Percentiles rank a stretch among this genome's conserved stretches.
phyloP scores from a whole-genome alignment of 768 basidiomycete species.

The Rhodosporidiobolus odoratus region DNA sequence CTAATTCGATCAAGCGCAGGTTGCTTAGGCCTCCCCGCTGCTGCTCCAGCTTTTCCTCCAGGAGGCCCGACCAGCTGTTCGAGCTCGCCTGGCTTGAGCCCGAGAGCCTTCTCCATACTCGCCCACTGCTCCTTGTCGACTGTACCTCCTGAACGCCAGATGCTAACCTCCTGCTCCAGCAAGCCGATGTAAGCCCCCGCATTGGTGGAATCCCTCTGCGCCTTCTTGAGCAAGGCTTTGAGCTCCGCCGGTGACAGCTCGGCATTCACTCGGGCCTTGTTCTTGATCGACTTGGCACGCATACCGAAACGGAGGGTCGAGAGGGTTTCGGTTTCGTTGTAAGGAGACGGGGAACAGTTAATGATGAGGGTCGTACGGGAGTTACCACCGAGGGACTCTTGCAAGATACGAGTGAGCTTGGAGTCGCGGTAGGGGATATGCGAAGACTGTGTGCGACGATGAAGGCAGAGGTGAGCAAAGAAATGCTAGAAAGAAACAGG shows the following conservation, averaged over 20 bases:
- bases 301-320: constrained; percentile 98
- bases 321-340: constrained; percentile 93
- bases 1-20: constrained; percentile 67
- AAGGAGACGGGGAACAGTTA: constrained; percentile 95
- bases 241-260: constrained; percentile 94
- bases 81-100: constrained; percentile 45
- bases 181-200: constrained; percentile 81
- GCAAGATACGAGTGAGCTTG: constrained; percentile 94
- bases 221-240: constrained; percentile 83
- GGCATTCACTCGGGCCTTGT: constrained; percentile 95
- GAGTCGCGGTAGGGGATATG: constrained; percentile 99
- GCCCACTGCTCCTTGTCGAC: constrained; percentile 84
- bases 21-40: constrained; percentile 60
- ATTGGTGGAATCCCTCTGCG: constrained; percentile 73
- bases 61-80: constrained; percentile 43
- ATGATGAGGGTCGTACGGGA: constrained; percentile 96
- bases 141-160: constrained; percentile 79
- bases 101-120: constrained; percentile 58
- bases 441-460: no score
- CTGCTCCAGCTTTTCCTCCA: constrained; percentile 52
- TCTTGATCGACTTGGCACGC: constrained; percentile 99
- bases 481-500: background rate
- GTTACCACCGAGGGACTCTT: constrained; percentile 96
- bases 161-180: constrained; percentile 80
- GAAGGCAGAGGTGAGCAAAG: background rate